Evolutionary conservation across 164 flowering plant species (phyloP), one percentile per base, ranked within the genome.

Genomic region (Hamamelis virginiana): DNA sequence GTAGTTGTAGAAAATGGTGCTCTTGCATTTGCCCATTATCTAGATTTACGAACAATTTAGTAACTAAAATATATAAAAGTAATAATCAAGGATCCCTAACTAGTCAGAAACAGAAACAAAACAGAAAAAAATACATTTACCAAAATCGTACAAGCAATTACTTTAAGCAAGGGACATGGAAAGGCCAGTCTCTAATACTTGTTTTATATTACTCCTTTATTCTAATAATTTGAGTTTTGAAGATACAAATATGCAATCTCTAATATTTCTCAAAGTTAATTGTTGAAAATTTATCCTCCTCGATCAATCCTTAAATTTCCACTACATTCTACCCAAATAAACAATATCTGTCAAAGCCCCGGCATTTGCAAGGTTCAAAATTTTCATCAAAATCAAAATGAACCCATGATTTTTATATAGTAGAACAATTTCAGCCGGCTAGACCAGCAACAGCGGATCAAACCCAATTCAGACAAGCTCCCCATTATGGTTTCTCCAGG

Each of bases 1-100:
- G 79, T 46, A 95, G 78, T 73, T 89, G 92, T 44, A 88, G 70
- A 52, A 91, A 83, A 73, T 95, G 94, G 50, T 86, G 82, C 62
- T 85, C 91, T 75, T 86, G 93, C 79, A 79, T 76, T 60, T 86
- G 75, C 58, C 80, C 83, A 72, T 81, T 73, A 76, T 84, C 99
- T 96, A 70, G 21, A 86, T 59, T 67, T 65, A 55, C 25, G 56
- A 56, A 73, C n/a, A 52, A 58, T 16, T 57, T 22, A 59, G 51
- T 72, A 55, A 44, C 38, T 9, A 26, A 28, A 33, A 3, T 18
- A 59, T 50, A 50, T 8, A 23, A 48, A 8, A 61, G 2, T 33
- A 33, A 33, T 33, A 33, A 6, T 33, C 41, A 33, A 2, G 41
- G 41, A 33, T 6, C 41, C 2, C 6, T 2, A 33, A 51, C 12